Percentiles rank a stretch among this genome's conserved stretches.
These are phyloP conservation scores for Ampelomyces quisqualis DNA, from an alignment of 2,329 filamentous ascomycete genomes.

Conservation along the genomic window DNA sequence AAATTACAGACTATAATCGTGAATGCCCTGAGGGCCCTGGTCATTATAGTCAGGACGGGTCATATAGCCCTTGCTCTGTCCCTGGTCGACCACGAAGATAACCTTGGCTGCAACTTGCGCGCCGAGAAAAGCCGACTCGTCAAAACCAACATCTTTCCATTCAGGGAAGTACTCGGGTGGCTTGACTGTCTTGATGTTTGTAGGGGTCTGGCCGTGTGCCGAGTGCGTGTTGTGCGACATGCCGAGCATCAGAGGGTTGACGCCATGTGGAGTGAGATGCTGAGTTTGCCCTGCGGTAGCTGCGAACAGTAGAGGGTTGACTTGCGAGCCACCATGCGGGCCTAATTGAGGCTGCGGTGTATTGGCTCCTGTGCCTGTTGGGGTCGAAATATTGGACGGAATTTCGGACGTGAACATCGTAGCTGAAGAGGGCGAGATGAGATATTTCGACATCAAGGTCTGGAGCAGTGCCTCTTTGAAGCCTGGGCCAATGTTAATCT, in stretches of 20 bases:
- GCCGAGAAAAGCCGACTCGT: constrained; percentile 84
- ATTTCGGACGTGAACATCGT: constrained; percentile 98
- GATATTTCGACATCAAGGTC: constrained; percentile 76
- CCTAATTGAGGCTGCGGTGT: constrained; percentile 68
- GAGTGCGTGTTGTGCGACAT: constrained; percentile 57
- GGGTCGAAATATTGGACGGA: constrained; percentile 89
- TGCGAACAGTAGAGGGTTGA: constrained; percentile 89
- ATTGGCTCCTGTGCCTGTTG: constrained; percentile 84
- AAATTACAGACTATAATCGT: constrained; percentile 51
- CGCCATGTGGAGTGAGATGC: constrained; percentile 48
- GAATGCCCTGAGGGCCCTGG: constrained; percentile 63
- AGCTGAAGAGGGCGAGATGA: constrained; percentile 87
- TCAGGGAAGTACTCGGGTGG: constrained; percentile 85
- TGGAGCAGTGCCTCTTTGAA: constrained; percentile 87
- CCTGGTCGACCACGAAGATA: constrained; percentile 68
- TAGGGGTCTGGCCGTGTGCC: constrained; percentile 73
- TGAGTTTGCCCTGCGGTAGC: constrained; percentile 73
- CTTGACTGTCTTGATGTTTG: constrained; percentile 74
- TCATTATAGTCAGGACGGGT: constrained; percentile 69
- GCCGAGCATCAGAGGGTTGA: constrained; percentile 31
- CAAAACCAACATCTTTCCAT: constrained; percentile 75
- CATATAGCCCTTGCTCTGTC: constrained; percentile 67
- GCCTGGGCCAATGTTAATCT: constrained; percentile 52
- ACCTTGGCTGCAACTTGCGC: constrained; percentile 82
- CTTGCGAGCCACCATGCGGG: constrained; percentile 56